Conservation (phyloP, 2,329 filamentous ascomycete genomes). For the Cercospora janseana region DNA sequence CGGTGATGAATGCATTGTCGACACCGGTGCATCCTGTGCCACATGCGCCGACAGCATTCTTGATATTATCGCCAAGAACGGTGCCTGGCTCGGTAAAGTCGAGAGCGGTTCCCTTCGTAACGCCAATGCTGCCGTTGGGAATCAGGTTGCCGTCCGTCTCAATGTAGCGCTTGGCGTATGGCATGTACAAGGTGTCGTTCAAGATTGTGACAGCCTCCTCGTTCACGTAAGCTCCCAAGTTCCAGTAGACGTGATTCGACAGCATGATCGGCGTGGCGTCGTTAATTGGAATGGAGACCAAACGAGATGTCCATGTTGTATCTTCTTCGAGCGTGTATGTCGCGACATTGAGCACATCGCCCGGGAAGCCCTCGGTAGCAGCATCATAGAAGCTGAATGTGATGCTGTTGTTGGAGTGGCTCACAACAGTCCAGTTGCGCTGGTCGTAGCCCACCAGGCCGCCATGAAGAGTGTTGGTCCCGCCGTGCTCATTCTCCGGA, state of each 20-base stretch:
- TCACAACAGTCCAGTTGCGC: slow-evolving; percentile 70
- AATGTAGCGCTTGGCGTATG: slow-evolving; percentile 53
- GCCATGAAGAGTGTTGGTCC: slow-evolving; percentile 54
- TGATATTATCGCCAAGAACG: slow-evolving; percentile 29
- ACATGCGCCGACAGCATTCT: slow-evolving; percentile 50
- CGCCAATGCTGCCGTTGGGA: slow-evolving; percentile 43
- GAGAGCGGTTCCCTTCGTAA: slow-evolving; percentile 39
- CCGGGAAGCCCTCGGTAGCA: slow-evolving; percentile 74
- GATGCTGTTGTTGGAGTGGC: slow-evolving; percentile 65
- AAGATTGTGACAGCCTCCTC: slow-evolving; percentile 63
- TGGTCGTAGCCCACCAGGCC: slow-evolving; percentile 59
- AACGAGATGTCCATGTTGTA: slow-evolving; percentile 68
- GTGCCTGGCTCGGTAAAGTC: slow-evolving; percentile 32
- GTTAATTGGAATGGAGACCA: slow-evolving; percentile 67
- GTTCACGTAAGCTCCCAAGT: slow-evolving; percentile 75
- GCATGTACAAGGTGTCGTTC: slow-evolving; percentile 71
- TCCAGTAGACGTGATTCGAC: slow-evolving; percentile 75
- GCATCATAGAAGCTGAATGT: slow-evolving; percentile 73
- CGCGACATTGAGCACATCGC: slow-evolving; percentile 70
- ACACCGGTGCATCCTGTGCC: slow-evolving; percentile 81
- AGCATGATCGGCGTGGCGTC: slow-evolving; percentile 83
- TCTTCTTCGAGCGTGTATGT: slow-evolving; percentile 68
- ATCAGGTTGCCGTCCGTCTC: slow-evolving; percentile 33
- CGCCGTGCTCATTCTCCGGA: slow-evolving; percentile 52
- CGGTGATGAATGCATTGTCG: slow-evolving; percentile 54